Evolutionary conservation across 2,329 filamentous ascomycete genomes (phyloP), one percentile per base, ranked within the genome.

Genomic region (Cladosporium sp.): DNA sequence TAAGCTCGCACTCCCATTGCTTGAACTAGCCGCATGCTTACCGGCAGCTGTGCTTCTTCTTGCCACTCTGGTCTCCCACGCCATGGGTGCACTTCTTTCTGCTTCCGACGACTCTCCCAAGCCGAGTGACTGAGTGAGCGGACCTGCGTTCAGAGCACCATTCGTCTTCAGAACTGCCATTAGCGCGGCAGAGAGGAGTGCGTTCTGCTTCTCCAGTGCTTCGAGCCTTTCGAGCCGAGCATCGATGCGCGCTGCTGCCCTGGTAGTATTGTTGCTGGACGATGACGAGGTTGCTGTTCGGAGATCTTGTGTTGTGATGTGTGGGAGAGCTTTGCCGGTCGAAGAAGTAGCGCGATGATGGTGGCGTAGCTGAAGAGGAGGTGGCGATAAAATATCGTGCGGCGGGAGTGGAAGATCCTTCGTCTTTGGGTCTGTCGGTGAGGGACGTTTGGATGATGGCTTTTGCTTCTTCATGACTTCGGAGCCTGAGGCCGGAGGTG

Each of bases 121-220:
- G 1, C 42, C 54, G 5, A 56, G 42, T 19, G 40, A 34, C 45
- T 40, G 54, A 3, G 65, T 66, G 17, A 64, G 60, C 51, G 69
- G 69, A 9, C 65, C 40, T 5, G 30, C 37, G 51, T 74, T 72
- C 42, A 73, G 60, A 12, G 60, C 66, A 0, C 73, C 71, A 34
- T 70, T 72, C 2, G 72, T 74, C 49, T 69, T 67, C 36, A 76
- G 58, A 40, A 76, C 72, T 5, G 74, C 74, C 65, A 73, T 71
- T 22, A 76, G 63, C 5, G 74, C 74, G 8, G 74, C 74, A 25
- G 72, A 70, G 8, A 76, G 66, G 7, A 76, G 55, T 15, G 66
- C 66, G 57, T 76, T 76, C 55, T 75, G 70, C 38, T 74, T 71
- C 60, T 75, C 73, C 22, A 76, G 60, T 14, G 70, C 71, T 45